Base-by-base conservation (phyloP, 192 early-diverging fungal genomes). In the Rhizoclosmatium sp. region DNA sequence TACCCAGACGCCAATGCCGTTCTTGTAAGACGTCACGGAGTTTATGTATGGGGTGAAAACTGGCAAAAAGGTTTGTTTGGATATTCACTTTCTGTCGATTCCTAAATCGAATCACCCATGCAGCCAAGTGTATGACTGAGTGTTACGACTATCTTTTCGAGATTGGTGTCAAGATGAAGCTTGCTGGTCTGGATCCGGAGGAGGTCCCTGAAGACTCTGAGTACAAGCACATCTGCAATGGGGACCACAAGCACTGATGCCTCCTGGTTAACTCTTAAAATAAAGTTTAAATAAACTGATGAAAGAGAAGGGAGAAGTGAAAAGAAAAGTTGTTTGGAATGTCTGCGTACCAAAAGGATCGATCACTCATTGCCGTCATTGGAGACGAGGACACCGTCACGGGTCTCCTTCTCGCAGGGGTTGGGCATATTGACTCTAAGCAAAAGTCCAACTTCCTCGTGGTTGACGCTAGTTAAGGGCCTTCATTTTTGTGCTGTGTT, bases 131-230 rank as follows among this genome's bases (percentile, higher is more conserved):
- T 49, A 99, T 99, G 97, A 85, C 92, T 5, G 97, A 99, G 84
- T 99, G 97, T 87, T 99, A 97, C 81, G 97, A 99, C 79, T 99
- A 99, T 83, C 84, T 99, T 70, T 99, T 99, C 83, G 96, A 99
- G 81, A 95, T 99, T 69, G 95, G 94, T 10, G 93, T 97, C 59
- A 95, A 93, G 71, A 98, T 98, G 96, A 94, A 90, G 85, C 85
- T 85, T 72, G 84, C 91, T 71, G 96, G 96, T 4, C 76, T 99
- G 46, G 95, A 97, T 86, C 94, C 96, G 9, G 76, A 61, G 2
- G 78, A 84, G 54, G 84, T 86, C 60, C 87, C 87, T 40, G 59
- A 66, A 56, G 85, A 88, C 59, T 71, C 64, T 44, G 87, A 87
- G 47, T 88, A 88, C 81, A 61, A 71, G 0, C 46, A 85, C 41